Evolutionary conservation across 2,329 filamentous ascomycete genomes (phyloP), one percentile per base, ranked within the genome.

Genomic region (Aaosphaeria arxii): DNA sequence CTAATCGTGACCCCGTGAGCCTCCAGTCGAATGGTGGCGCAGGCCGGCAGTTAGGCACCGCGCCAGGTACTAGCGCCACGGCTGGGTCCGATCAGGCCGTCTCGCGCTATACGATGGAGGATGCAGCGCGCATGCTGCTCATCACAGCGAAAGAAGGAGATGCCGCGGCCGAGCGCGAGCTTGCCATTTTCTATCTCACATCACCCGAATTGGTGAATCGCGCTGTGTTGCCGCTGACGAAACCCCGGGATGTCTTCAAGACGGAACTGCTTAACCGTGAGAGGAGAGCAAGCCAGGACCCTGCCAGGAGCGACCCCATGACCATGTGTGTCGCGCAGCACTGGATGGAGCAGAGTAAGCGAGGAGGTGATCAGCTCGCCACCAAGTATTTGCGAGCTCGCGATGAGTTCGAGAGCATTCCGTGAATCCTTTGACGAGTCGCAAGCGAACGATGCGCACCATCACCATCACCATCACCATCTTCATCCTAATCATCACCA

Each of bases 301-400:
- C 79, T 11, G 71, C 76, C 46, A 78, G 89, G 56, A 91, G 86
- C 50, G 90, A 96, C 67, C 89, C 89, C 2, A 87, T 87, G 46
- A 84, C 91, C 39, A 94, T 97, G 88, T 96, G 91, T 62, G 83
- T 96, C 48, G 92, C 92, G 7, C 85, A 95, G 71, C 92, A 97
- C 75, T 97, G 92, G 91, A 96, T 97, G 91, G 89, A 92, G 73
- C 78, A 89, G 56, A 91, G 89, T 35, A 88, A 89, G 59, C 81
- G 82, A 46, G 91, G 91, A n/a, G 91, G 91, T 1, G 92, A 97
- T 67, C 82, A 87, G 63, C 76, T 95, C 57, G 92, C 92, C 17
- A 86, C 84, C 65, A 87, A 86, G 67, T 91, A 92, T 71, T 74
- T 96, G 69, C 81, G 86, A 54, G 89, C 95, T 72, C 72, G 81